Percentiles rank a stretch among this genome's conserved stretches.
Conservation (phyloP, 768 basidiomycete genomes). For the Termitomyces sp. region DNA sequence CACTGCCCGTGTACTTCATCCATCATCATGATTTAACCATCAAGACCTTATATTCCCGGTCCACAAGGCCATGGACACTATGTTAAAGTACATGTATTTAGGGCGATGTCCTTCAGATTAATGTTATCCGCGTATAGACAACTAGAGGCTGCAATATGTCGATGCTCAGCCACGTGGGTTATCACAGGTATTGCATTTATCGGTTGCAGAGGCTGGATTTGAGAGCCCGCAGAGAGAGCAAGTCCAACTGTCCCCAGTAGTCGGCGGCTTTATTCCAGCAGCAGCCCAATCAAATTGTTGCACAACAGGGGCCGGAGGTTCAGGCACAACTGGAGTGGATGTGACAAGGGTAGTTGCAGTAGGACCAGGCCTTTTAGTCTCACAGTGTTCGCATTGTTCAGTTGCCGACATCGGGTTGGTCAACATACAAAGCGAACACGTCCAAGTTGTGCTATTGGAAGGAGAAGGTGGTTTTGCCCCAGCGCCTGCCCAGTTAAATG, state of each 20-base stretch:
- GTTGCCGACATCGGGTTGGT: constrained; percentile 5
- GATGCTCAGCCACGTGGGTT: constrained; percentile 20
- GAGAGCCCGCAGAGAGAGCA: constrained; percentile 49
- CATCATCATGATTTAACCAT: not conserved
- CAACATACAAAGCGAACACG: constrained; percentile 8
- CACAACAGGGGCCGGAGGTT: constrained; percentile 12
- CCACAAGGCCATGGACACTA: not conserved
- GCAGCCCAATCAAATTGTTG: constrained; percentile 57
- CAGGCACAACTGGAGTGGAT: not conserved
- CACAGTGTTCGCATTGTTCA: constrained; percentile 9
- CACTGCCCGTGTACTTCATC: not conserved
- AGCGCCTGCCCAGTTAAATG: constrained; percentile 12
- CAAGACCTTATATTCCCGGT: not conserved
- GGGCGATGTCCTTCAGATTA: not conserved
- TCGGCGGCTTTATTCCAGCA: constrained; percentile 49
- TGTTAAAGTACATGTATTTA: constrained; percentile 1
- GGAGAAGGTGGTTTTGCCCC: constrained; percentile 6
- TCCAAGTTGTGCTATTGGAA: constrained; percentile 3
- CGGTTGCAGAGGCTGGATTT: constrained; percentile 37
- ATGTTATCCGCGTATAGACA: not conserved
- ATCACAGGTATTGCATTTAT: constrained; percentile 45
- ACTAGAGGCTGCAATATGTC: not conserved
- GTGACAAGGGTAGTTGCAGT: constrained; percentile 1
- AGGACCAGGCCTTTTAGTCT: constrained; percentile 3
- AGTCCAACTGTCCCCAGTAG: constrained; percentile 39